Evolutionary conservation across 306 rosid species (phyloP), one percentile per base, ranked within the genome.

Genomic region (Prunus davidiana): DNA sequence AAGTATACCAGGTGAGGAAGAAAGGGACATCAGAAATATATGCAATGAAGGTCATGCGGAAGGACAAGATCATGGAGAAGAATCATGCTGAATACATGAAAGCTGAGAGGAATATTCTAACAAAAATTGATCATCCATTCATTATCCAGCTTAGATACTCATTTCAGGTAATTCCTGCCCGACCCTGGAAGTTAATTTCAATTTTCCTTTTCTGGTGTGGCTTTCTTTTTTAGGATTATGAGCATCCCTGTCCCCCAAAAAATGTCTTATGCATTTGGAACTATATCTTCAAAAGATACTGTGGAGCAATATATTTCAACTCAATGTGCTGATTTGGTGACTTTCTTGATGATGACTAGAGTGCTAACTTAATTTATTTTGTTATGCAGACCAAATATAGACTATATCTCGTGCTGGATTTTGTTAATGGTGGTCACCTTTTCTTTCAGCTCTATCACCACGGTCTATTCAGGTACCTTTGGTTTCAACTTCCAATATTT

Each of bases 41-140:
- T 84, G 98, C 98, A 41, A 94, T 94, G 98, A 94, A 94, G 86
- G 98, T 94, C 62, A 94, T 94, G 98, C 88, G 97, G 70, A 94
- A 94, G 86, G 98, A 94, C 86, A 91, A 83, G 84, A 94, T 94
- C 76, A 79, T 94, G 93, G 98, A 94, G 89, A 94, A 90, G 87
- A 90, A 94, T 84, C 98, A 91, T 82, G 91, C 96, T 54, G 96
- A 84, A 79, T 94, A 94, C 86, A 94, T 94, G 98, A 91, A 94
- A 84, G 97, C 98, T 75, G 98, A 94, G 89, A 90, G 96, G 88
- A 89, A 94, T 75, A 94, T 91, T 60, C 80, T 92, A 84, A 91
- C 98, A 69, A 81, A 87, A 82, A 86, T 89, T 55, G 97, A 92
- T 77, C 98, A 94, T 63, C 93, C 98, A 60, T 94, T 63, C 83